phyloP scores from a whole-genome alignment of 1,139 yeast genomes.

The Nakaseomyces uthaithaninus region DNA sequence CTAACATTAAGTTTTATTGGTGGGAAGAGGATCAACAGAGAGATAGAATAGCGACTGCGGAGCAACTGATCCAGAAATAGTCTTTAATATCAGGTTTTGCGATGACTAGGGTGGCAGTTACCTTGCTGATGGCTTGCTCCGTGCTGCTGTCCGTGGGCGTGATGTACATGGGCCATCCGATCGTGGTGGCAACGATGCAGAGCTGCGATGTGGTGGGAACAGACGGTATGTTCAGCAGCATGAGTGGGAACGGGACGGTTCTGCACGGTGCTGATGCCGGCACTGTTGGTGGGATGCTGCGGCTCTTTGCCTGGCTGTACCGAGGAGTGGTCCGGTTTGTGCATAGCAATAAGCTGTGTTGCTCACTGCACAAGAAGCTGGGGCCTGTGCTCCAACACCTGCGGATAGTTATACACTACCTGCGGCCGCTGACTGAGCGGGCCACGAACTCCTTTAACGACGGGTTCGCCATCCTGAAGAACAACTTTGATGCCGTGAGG shows the following conservation, averaged over 20 bases:
- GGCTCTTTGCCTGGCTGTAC: constrained; percentile 1
- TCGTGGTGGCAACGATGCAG: constrained; percentile 2
- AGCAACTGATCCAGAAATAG: no score
- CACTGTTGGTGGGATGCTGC: background rate
- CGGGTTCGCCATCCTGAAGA: constrained; percentile 4
- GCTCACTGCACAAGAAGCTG: constrained; percentile 2
- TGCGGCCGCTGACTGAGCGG: background rate
- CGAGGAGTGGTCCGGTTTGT: background rate
- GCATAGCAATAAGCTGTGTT: constrained; percentile 2
- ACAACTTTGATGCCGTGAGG: constrained; percentile 2
- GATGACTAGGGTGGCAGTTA: constrained; percentile 5
- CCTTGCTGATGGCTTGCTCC: constrained; percentile 5
- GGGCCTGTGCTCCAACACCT: constrained; percentile 3
- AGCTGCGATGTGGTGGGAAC: background rate
- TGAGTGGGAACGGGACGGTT: background rate
- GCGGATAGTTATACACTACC: constrained; percentile 1
- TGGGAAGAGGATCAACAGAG: no score
- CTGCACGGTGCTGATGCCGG: background rate
- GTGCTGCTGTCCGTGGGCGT: background rate
- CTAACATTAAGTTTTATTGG: no score
- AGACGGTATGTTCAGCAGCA: background rate
- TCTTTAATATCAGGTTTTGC: no score
- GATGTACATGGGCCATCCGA: constrained; percentile 5
- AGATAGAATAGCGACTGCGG: no score
- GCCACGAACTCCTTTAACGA: constrained; percentile 2